These are phyloP conservation scores for Gaeumannomyces sp. DNA, from an alignment of 2,329 filamentous ascomycete species.

Conservation along the genomic window DNA sequence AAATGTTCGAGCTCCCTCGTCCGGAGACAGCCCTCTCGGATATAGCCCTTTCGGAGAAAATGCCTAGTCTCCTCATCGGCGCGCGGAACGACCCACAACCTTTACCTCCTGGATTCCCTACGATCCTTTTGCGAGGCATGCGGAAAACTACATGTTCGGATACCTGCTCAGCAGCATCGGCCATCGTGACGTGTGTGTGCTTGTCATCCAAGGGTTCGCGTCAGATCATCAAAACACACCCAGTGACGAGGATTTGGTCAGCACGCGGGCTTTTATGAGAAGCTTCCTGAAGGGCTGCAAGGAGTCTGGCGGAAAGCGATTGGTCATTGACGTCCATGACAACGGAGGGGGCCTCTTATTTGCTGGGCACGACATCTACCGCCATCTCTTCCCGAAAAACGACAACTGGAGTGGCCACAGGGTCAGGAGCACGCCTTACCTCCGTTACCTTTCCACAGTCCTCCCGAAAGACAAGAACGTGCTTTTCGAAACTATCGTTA, in stretches of 20 bases:
- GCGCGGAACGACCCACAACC: no score
- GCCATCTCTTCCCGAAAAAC: constrained; percentile 42
- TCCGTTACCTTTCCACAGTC: background rate
- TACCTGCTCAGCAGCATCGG: background rate
- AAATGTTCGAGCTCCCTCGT: no score
- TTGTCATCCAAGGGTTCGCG: background rate
- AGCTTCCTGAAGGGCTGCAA: constrained; percentile 29
- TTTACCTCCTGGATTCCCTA: no score
- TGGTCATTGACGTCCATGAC: constrained; percentile 51
- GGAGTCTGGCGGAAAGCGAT: constrained; percentile 48
- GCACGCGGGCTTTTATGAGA: constrained; percentile 23
- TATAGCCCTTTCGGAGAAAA: no score
- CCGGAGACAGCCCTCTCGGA: no score
- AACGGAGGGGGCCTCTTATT: constrained; percentile 55
- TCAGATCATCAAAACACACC: no score
- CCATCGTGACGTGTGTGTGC: constrained; percentile 1
- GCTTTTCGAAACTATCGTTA: no score
- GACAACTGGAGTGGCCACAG: constrained; percentile 13
- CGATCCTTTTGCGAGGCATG: no score
- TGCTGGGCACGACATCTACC: constrained; percentile 56
- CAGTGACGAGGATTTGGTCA: no score
- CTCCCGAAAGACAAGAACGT: no score
- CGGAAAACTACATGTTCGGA: background rate
- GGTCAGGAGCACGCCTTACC: background rate
- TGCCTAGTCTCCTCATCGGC: no score